Evolutionary conservation across 1,139 yeast genomes (phyloP), one percentile per base, ranked within the genome.

Genomic region (Candida pseudoviswanathii): DNA sequence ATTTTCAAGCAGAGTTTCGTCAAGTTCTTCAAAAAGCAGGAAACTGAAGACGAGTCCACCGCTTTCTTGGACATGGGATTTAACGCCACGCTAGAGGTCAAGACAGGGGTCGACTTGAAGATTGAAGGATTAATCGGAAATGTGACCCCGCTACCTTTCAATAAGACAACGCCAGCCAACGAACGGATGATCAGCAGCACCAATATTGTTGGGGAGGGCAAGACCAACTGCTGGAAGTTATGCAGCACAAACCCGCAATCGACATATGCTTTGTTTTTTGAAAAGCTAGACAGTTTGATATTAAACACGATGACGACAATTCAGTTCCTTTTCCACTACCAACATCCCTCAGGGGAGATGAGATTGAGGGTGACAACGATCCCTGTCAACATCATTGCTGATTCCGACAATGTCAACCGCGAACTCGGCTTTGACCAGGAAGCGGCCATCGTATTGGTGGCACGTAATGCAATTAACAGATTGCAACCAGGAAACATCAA

Each of bases 251-350:
- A 77, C 49, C 79, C 84, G 1, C 84, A 80, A 56, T 80, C 86
- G 0, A 73, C 88, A 0, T 84, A 79, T 65, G 84, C 81, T 0
- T 52, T 84, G 3, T 80, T 77, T 58, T 81, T 82, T 59, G 89
- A 84, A 41, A 73, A 81, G 48, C 61, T 71, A 29, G 81, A 77
- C 49, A 74, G 75, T 1, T 10, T 44, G 25, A 3, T 5, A n/a
- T n/a, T 41, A 31, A 45, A 60, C 3, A 57, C 58, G 10, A 51
- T 58, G 16, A 75, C 78, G 2, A 73, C 77, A 32, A 68, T 89
- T 25, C 97, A 90, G 66, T 88, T 80, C 61, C 72, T 88, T 51
- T 86, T 91, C 49, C 87, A 85, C 62, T 90, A 89, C 64, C 95
- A 89, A 64, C 82, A 77, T 56, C 71, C 79, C 7, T 70, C 68